Conservation (phyloP, 2,329 filamentous ascomycete genomes). For the Colletotrichum salicis region DNA sequence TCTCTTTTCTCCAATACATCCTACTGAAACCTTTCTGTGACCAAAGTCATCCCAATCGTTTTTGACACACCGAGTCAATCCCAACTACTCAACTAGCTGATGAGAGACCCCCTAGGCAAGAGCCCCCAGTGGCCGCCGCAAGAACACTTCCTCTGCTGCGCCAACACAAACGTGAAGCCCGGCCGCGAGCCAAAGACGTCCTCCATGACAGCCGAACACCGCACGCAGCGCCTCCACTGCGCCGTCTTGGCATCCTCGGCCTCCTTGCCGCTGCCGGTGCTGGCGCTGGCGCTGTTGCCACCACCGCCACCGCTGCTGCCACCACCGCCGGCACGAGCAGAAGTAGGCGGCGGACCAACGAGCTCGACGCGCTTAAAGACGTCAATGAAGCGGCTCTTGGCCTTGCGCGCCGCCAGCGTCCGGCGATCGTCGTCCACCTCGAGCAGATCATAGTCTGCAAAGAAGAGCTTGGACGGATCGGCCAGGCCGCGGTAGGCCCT, state of each 20-base stretch:
- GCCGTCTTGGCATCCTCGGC: constrained; percentile 55
- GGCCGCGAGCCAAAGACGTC: constrained; percentile 61
- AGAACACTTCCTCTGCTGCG: constrained; percentile 65
- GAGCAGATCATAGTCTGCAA: constrained; percentile 76
- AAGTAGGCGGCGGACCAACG: constrained; percentile 3
- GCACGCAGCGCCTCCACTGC: constrained; percentile 62
- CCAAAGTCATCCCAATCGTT: not conserved
- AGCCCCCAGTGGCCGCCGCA: constrained; percentile 66
- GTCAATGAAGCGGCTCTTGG: constrained; percentile 57
- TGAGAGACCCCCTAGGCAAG: constrained; percentile 44
- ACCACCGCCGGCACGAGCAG: no score
- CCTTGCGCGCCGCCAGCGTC: constrained; percentile 53
- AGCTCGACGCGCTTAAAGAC: constrained; percentile 70
- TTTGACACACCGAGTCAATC: not conserved
- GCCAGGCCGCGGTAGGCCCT: constrained; percentile 67
- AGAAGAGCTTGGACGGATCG: constrained; percentile 76
- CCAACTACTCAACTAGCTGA: constrained; percentile 1
- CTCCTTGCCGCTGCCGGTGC: constrained; percentile 17
- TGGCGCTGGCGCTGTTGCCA: not conserved
- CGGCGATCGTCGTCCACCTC: constrained; percentile 70
- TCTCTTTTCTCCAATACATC: not conserved
- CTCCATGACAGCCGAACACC: constrained; percentile 75
- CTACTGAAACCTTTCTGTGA: not conserved
- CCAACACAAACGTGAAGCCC: constrained; percentile 63
- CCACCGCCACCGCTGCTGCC: no score